Evolutionary conservation across 495 filamentous ascomycete species (phyloP), one percentile per base, ranked within the genome.

Genomic region (Hypoxylon lienhwacheense): DNA sequence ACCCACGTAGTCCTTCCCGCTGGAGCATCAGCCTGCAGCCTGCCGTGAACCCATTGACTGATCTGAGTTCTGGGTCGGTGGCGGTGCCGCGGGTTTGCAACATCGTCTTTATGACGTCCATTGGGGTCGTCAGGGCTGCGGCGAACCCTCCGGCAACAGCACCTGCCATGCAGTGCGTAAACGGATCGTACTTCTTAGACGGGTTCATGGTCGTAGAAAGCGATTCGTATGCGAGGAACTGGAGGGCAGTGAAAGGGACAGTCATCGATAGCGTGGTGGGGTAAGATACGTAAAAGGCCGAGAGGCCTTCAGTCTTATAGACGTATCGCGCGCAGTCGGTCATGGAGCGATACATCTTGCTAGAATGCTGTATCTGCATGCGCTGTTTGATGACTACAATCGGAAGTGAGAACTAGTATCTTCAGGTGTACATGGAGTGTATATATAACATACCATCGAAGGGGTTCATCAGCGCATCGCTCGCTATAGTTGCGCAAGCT

Each of bases 191-290:
- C 15, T 79, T 76, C 65, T 81, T 87, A 29, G 73, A 73, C 1
- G 92, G 92, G 66, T 96, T 96, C 81, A 97, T 87, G 21, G 88
- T 66, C 58, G 95, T 96, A 1, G 91, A 96, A 51, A 97, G 85
- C 17, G 91, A 96, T 68, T 97, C 93, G 79, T 97, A 98, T 35
- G 90, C 91, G 48, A 92, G 86, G 70, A 98, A 97, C 70, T 98
- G 93, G 10, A 95, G 81, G 5, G 92, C 92, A 11, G 92, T 97
- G 72, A 96, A 97, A 6, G 93, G 93, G 19, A 99, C 90, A 7
- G 92, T 97, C 95, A 99, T 99, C 70, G 88, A 92, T 15, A 99
- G 78, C 7, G 93, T 97, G 16, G 95, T 99, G 6, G 93, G 93
- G 70, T 99, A 99, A 34, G 93, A 99, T 63, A 97, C 83, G 77